These are phyloP conservation scores for Stephanodiscus minutulus DNA, from an alignment of 108 stramenopile species.

Conservation along the genomic window DNA sequence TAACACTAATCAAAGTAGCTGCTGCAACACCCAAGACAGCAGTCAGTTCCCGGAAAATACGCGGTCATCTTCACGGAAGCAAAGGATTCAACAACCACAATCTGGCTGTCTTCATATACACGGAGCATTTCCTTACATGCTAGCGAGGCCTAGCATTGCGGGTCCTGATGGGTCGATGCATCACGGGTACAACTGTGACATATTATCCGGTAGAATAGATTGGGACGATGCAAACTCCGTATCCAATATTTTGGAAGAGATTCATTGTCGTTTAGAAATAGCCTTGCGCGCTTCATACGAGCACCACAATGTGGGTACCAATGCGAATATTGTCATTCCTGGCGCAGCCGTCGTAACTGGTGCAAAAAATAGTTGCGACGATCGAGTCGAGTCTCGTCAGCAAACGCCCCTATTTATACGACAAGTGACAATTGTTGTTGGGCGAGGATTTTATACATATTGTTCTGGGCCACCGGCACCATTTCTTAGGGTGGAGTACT, in stretches of 20 bases:
- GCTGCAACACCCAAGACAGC: background rate
- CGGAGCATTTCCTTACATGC: constrained; percentile 83
- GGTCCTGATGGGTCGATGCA: constrained; percentile 77
- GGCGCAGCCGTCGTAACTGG: background rate
- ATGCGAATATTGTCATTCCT: background rate
- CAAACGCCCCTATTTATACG: constrained; percentile 56
- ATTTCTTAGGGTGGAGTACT: constrained; percentile 82
- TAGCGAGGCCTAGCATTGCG: constrained; percentile 73
- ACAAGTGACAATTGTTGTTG: constrained; percentile 66
- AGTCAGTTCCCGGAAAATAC: background rate
- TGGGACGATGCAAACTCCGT: constrained; percentile 70
- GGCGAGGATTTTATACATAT: constrained; percentile 87
- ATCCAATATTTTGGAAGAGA: constrained; percentile 31
- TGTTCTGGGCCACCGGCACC: constrained; percentile 74
- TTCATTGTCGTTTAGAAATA: constrained; percentile 47
- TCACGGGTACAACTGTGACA: constrained; percentile 14
- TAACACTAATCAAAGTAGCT: constrained; percentile 1
- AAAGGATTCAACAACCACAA: constrained; percentile 50
- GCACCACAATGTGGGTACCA: constrained; percentile 8
- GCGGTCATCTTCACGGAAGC: background rate
- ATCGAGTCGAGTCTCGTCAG: constrained; percentile 2
- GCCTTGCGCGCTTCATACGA: constrained; percentile 34
- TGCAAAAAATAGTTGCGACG: background rate
- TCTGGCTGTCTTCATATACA: constrained; percentile 86
- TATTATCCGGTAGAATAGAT: constrained; percentile 49